Conservation (phyloP, 202 grass and related monocot species). For the Cymbopogon flexuosus region DNA sequence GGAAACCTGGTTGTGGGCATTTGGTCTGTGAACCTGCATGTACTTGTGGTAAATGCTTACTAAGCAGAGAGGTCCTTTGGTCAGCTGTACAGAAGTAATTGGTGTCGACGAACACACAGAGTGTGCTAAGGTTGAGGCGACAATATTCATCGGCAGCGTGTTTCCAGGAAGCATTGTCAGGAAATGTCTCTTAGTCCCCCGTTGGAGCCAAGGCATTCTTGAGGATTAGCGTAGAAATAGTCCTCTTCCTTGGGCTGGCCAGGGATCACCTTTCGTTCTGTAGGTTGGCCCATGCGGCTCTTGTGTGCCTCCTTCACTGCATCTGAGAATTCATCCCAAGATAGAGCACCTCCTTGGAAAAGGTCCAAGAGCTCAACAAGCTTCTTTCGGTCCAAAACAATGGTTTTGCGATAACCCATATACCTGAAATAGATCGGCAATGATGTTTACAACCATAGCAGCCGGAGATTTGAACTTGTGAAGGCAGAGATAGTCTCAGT, state of each 20-base stretch:
- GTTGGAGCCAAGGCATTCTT: constrained; percentile 52
- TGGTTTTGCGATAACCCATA: constrained; percentile 59
- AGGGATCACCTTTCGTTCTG: constrained; percentile 45
- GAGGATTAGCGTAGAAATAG: constrained; percentile 86
- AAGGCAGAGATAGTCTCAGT: not conserved
- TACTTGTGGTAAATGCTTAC: constrained; percentile 26
- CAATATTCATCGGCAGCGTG: not conserved
- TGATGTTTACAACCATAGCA: not conserved
- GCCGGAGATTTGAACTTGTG: not conserved
- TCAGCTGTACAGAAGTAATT: constrained; percentile 37
- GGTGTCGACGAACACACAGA: not conserved
- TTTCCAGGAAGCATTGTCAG: not conserved
- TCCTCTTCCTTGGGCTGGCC: constrained; percentile 88
- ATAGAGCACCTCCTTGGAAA: constrained; percentile 53
- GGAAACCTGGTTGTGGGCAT: constrained; percentile 1
- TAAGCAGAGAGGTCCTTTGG: not conserved
- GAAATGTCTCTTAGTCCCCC: constrained; percentile 30
- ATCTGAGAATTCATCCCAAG: constrained; percentile 70
- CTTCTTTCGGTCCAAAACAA: constrained; percentile 66
- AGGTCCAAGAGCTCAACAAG: constrained; percentile 77
- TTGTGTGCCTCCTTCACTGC: constrained; percentile 68
- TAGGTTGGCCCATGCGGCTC: constrained; percentile 68
- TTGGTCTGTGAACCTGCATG: constrained; percentile 22
- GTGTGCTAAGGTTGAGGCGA: not conserved
- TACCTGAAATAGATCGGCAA: constrained; percentile 41